Percentiles rank a stretch among this genome's conserved stretches.
Conservation (phyloP, 495 filamentous ascomycete species). For the Xylaria castorea region DNA sequence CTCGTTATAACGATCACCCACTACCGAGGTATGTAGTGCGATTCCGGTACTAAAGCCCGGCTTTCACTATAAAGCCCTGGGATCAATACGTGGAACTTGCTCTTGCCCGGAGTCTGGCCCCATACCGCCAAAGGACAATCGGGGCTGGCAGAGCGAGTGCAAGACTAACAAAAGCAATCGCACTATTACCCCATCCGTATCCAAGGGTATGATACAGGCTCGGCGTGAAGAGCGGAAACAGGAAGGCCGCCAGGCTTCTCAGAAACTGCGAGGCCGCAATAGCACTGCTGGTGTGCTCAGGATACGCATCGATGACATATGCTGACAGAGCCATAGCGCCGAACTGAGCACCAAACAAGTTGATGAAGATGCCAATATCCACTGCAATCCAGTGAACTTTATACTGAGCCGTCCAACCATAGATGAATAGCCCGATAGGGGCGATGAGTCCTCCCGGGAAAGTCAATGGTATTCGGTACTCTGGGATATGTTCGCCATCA, state of each 20-base stretch:
- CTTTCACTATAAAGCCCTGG: neutral
- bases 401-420: conserved; percentile 47
- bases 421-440: conserved; percentile 43
- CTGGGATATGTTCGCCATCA: conserved; percentile 22
- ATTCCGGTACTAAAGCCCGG: no score
- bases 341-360: conserved; percentile 26
- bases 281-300: conserved; percentile 72
- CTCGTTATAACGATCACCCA: neutral
- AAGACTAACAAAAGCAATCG: conserved; percentile 59
- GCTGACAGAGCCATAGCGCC: conserved; percentile 33
- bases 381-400: conserved; percentile 53
- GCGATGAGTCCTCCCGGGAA: conserved; percentile 31
- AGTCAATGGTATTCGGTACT: conserved; percentile 41
- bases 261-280: conserved; percentile 69
- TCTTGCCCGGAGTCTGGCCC: conserved; percentile 42
- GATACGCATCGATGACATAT: conserved; percentile 76
- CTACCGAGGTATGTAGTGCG: neutral
- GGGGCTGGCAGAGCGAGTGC: conserved; percentile 53
- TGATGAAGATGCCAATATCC: conserved; percentile 33
- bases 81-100: conserved; percentile 13
- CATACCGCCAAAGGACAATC: conserved; percentile 52
- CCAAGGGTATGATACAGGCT: conserved; percentile 63
- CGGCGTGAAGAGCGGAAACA: conserved; percentile 74
- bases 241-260: conserved; percentile 70
- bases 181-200: conserved; percentile 61